Conservation (phyloP, 1,139 yeast genomes). For the Debaryomyces psychrophilus region DNA sequence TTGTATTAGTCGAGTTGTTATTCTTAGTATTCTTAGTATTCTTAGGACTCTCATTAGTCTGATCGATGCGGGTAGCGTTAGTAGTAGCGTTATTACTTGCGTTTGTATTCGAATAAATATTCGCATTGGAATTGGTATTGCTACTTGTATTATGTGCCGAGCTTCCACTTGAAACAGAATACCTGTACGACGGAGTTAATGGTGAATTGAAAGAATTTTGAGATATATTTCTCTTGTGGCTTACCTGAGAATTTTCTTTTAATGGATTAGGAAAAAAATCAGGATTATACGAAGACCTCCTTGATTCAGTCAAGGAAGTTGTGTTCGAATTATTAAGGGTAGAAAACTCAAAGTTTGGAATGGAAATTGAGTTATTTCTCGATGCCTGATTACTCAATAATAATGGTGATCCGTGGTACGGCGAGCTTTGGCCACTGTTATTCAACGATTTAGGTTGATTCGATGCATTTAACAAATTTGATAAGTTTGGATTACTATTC, state of each 20-base stretch:
- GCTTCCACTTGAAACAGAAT: constrained; percentile 29
- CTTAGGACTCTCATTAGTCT: background rate
- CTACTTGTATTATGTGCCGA: background rate
- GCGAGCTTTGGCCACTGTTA: constrained; percentile 27
- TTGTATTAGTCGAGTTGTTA: background rate
- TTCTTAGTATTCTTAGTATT: background rate
- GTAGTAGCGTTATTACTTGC: background rate
- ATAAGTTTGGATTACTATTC: constrained; percentile 25
- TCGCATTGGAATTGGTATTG: constrained; percentile 1
- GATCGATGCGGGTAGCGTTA: background rate
- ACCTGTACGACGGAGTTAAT: constrained; percentile 31
- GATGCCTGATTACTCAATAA: constrained; percentile 32
- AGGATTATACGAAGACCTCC: constrained; percentile 45
- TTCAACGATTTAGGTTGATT: constrained; percentile 4
- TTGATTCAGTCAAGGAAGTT: constrained; percentile 29
- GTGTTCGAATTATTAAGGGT: constrained; percentile 24
- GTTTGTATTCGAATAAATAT: background rate
- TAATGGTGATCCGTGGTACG: constrained; percentile 37
- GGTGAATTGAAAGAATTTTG: constrained; percentile 40
- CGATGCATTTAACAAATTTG: constrained; percentile 11
- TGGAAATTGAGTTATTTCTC: constrained; percentile 40
- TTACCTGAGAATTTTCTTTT: constrained; percentile 18
- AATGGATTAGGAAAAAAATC: constrained; percentile 47
- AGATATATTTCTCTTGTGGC: constrained; percentile 34
- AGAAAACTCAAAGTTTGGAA: constrained; percentile 33